Evolutionary conservation across 257 asterid genomes (phyloP).

Genomic region (Solanum chilense): DNA sequence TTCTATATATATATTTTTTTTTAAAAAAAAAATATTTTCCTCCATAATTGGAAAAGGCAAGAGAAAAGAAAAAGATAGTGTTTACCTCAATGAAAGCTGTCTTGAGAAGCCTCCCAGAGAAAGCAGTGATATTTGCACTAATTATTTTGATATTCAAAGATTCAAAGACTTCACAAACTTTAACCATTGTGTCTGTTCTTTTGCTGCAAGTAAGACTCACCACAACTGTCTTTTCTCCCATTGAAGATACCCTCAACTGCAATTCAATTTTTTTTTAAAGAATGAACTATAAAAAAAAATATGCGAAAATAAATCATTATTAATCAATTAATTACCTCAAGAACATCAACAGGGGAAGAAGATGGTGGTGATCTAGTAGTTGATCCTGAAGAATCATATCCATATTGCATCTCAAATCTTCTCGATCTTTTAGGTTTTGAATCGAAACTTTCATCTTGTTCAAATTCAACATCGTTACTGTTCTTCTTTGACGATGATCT

Average conservation of each 20-base stretch:
- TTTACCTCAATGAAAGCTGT: slow-evolving; percentile 75
- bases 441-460: slow-evolving; percentile 20
- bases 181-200: slow-evolving; percentile 67
- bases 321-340: slow-evolving; percentile 37
- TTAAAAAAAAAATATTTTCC: neutral
- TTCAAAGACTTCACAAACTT: slow-evolving; percentile 70
- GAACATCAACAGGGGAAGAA: slow-evolving; percentile 47
- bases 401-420: slow-evolving; percentile 20
- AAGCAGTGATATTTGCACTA: slow-evolving; percentile 56
- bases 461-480: slow-evolving; percentile 10
- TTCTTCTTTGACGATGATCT: neutral
- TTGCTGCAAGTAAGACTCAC: slow-evolving; percentile 75
- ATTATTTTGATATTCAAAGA: slow-evolving; percentile 63
- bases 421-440: slow-evolving; percentile 40
- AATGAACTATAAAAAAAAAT: neutral
- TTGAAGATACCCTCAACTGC: slow-evolving; percentile 59
- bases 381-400: slow-evolving; percentile 13
- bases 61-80: neutral
- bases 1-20: too few relatives aligned
- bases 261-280: neutral
- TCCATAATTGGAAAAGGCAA: neutral
- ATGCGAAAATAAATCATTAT: neutral
- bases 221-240: slow-evolving; percentile 56
- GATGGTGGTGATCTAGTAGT: slow-evolving; percentile 1
- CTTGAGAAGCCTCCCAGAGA: slow-evolving; percentile 52